Evolutionary conservation across 2,329 filamentous ascomycete species (phyloP).

Genomic region (Pseudogymnoascus sp.): DNA sequence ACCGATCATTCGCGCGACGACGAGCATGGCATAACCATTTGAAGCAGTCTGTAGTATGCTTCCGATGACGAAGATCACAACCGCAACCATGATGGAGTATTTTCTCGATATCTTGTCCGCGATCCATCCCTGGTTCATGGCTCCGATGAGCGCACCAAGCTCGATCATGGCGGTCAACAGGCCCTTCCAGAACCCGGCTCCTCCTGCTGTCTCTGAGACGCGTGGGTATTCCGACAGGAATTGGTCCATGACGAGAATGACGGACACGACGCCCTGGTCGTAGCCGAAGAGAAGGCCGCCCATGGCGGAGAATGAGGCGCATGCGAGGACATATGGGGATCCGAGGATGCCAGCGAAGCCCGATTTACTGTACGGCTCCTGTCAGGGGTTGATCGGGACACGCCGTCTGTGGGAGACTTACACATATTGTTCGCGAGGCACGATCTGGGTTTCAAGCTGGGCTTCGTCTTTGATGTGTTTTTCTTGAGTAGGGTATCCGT

Average conservation of each 20-base stretch:
- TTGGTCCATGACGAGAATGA: constrained; percentile 32
- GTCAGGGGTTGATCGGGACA: not conserved
- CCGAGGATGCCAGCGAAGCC: constrained; percentile 29
- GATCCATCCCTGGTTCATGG: constrained; percentile 39
- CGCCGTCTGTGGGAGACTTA: not conserved
- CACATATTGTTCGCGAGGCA: constrained; percentile 6
- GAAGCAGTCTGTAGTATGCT: constrained; percentile 43
- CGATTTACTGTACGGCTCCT: not conserved
- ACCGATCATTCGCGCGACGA: constrained; percentile 40
- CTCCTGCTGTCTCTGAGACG: constrained; percentile 29
- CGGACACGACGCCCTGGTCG: constrained; percentile 35
- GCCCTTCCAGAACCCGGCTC: constrained; percentile 14
- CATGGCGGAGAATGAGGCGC: constrained; percentile 30
- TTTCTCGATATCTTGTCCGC: constrained; percentile 44
- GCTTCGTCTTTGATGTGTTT: not conserved
- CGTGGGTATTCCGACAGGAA: constrained; percentile 30
- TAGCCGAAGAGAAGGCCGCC: constrained; percentile 36
- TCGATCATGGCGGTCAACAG: constrained; percentile 47
- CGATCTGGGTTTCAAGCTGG: not conserved
- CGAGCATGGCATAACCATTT: constrained; percentile 42
- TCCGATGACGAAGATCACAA: constrained; percentile 41
- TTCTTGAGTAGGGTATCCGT: not conserved
- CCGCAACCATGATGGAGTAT: constrained; percentile 42
- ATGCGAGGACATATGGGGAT: constrained; percentile 29
- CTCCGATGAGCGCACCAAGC: constrained; percentile 39